Evolutionary conservation across 2,329 filamentous ascomycete genomes (phyloP).

Genomic region (Aspergillus jensenii): DNA sequence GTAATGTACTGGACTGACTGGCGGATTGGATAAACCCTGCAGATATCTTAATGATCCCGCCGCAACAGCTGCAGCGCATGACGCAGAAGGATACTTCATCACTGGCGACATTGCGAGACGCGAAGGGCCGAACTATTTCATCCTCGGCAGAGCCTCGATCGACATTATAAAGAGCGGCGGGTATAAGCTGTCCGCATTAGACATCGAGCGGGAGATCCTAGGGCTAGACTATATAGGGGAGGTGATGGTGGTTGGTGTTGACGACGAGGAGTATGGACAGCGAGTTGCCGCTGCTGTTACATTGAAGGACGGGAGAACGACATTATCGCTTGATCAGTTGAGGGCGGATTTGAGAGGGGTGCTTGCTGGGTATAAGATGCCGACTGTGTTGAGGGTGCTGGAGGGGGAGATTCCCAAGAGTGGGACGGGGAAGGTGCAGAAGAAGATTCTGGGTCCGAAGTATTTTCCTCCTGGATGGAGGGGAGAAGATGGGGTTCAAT

Average conservation of each 20-base stretch:
- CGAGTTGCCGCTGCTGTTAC: conserved; percentile 52
- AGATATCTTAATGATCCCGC: conserved; percentile 40
- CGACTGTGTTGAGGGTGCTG: conserved; percentile 78
- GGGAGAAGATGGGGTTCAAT: conserved; percentile 27
- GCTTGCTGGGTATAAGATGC: conserved; percentile 85
- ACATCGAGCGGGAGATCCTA: conserved; percentile 55
- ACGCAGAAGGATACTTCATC: conserved; percentile 47
- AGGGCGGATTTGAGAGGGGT: conserved; percentile 39
- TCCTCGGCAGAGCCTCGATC: conserved; percentile 52
- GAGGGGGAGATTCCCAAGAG: conserved; percentile 49
- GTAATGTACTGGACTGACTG: too few species aligned
- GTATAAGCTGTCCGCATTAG: conserved; percentile 55
- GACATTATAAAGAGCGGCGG: conserved; percentile 58
- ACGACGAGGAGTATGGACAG: conserved; percentile 55
- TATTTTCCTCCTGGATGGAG: conserved; percentile 35
- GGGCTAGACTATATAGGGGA: conserved; percentile 50
- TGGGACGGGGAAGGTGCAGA: conserved; percentile 81
- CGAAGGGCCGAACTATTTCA: conserved; percentile 48
- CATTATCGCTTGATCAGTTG: conserved; percentile 31
- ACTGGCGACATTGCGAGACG: conserved; percentile 43
- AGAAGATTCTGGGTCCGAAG: conserved; percentile 34
- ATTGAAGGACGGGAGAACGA: conserved; percentile 25
- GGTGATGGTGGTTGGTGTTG: conserved; percentile 53
- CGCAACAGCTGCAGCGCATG: conserved; percentile 44
- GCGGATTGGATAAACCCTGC: background rate